Evolutionary conservation across 345 rosid genomes (phyloP).

Genomic region (Corchorus olitorius): DNA sequence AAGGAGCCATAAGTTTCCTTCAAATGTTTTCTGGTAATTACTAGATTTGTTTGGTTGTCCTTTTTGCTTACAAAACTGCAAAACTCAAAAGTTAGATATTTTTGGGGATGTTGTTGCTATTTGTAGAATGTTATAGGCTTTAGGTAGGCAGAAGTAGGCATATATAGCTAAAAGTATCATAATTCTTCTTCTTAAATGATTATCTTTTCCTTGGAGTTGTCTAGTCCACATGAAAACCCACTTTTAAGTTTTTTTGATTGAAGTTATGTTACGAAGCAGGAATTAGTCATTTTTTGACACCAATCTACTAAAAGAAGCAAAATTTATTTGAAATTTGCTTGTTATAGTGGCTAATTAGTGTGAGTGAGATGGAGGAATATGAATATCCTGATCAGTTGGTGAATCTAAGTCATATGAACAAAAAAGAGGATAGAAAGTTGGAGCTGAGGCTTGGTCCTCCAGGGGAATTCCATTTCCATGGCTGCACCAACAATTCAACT

Average conservation of each 20-base stretch:
- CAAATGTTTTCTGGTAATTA: not conserved
- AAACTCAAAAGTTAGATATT: not conserved
- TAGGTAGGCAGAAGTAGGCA: not conserved
- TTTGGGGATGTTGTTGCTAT: not conserved
- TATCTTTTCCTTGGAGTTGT: not conserved
- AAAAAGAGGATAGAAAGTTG: conserved; percentile 44
- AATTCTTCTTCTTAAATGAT: not conserved
- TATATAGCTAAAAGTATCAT: not conserved
- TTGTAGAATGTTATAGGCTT: not conserved
- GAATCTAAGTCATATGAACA: conserved; percentile 10
- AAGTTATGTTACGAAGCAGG: not conserved
- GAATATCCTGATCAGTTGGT: conserved; percentile 15
- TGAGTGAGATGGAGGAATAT: not conserved
- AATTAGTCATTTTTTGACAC: not conserved
- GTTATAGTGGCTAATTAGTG: not conserved
- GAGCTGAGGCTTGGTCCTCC: conserved; percentile 98
- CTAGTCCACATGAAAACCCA: not conserved
- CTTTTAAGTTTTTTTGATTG: not conserved
- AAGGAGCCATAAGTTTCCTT: conserved; percentile 1
- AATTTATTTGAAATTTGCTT: no score
- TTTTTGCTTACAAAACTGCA: not conserved
- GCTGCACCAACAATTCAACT: not conserved
- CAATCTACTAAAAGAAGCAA: not conserved
- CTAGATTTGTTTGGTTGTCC: not conserved
- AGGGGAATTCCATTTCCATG: conserved; percentile 29